These are phyloP conservation scores for Onygenales sp. DNA, from an alignment of 2,329 filamentous ascomycete species.

Conservation along the genomic window DNA sequence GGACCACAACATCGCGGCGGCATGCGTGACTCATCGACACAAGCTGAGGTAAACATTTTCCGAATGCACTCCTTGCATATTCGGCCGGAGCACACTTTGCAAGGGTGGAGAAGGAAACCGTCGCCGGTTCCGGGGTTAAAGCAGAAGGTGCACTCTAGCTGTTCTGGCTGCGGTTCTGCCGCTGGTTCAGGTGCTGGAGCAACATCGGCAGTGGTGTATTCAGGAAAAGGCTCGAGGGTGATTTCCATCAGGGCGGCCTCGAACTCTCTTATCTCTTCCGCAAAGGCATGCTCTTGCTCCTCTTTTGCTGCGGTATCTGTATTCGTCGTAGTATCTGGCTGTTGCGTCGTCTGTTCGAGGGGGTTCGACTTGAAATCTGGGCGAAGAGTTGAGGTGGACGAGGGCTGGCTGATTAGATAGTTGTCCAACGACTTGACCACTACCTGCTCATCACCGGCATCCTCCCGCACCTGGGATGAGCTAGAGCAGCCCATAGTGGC, in stretches of 20 bases:
- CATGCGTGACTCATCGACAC: slow-evolving; percentile 31
- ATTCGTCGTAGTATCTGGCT: neutral
- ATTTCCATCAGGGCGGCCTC: neutral
- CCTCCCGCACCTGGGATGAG: neutral
- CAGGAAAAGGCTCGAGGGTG: neutral
- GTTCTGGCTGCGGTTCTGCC: neutral
- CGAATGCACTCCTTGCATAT: slow-evolving; percentile 9
- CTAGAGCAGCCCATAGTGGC: slow-evolving; percentile 2
- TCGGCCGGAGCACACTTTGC: neutral
- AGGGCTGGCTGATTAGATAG: neutral
- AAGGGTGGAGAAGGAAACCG: neutral
- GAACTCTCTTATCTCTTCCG: neutral
- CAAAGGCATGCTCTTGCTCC: neutral
- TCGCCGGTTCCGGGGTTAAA: neutral
- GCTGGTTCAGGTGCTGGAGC: neutral
- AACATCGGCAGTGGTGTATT: neutral
- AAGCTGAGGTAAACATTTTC: slow-evolving; percentile 32
- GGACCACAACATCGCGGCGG: slow-evolving; percentile 37
- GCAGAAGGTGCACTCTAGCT: neutral
- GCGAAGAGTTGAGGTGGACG: neutral
- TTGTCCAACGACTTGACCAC: neutral
- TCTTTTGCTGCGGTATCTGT: too few relatives aligned
- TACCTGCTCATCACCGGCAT: neutral
- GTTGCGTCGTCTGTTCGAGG: neutral
- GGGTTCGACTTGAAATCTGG: neutral